Base-by-base conservation (phyloP, 192 early-diverging fungal genomes). In the Haplosporangium gracile region DNA sequence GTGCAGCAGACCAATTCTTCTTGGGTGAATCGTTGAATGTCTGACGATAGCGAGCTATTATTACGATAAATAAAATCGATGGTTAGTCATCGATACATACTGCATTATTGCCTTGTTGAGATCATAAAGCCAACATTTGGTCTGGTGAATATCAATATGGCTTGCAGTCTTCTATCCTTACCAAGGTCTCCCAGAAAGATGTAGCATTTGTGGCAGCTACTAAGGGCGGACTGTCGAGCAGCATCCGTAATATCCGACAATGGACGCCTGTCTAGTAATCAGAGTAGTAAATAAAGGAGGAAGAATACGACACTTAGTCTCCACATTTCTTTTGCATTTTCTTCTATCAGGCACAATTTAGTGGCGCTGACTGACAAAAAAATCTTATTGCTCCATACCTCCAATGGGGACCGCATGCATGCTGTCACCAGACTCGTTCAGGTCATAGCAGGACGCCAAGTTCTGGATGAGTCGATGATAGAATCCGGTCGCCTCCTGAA, bases 111-210 rank as follows among this genome's bases (percentile, higher is more conserved):
- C 10, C 60, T 11, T 65, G 2, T 29, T 34, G n/a, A 11, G 26
- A 65, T 65, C 29, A 65, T n/a, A 24, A 60, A 29, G 60, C 4
- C 29, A 65, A 16, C 18, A 16, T 2, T 5, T 65, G 60, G 32
- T 29, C 60, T 15, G 60, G 2, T 32, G 11, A 22, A 74, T 15
- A n/a, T 49, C 49, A 20, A 20, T 51, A 20, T 51, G 18, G 49
- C 18, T 3, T 60, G n/a, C 29, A 10, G 26, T 15, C 0, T 0
- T 29, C 2, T 65, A 22, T 22, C 82, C 85, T 15, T 82, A 94
- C 93, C 91, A 38, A 95, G 87, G 78, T 95, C 94, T 5, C 94
- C 94, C 38, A 95, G 83, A 78, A 90, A 94, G 60, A 95, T 92
- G 38, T 95, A 83, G 68, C 89, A 87, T 71, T 90, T 90, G 78